These are phyloP conservation scores for Nemania sp. DNA, from an alignment of 2,329 filamentous ascomycete species.

Conservation along the genomic window DNA sequence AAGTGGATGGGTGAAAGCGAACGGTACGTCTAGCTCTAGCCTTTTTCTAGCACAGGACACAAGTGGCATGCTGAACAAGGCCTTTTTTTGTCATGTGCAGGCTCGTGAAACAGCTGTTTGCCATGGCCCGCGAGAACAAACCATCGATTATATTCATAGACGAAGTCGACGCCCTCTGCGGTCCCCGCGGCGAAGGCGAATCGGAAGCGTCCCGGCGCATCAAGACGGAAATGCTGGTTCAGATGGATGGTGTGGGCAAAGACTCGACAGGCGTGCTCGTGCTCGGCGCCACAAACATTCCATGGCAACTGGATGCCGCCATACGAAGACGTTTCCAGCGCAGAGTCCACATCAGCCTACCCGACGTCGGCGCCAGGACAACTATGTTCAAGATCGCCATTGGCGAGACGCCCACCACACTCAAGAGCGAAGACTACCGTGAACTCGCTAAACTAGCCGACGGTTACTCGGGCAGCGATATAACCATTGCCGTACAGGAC, in stretches of 20 bases:
- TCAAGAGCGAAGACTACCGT: conserved; percentile 77
- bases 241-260: conserved; percentile 98
- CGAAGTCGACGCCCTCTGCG: conserved; percentile 95
- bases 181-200: conserved; percentile 89
- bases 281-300: conserved; percentile 95
- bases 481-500: conserved; percentile 91
- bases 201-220: conserved; percentile 96
- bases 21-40: conserved; percentile 60
- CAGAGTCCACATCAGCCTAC: conserved; percentile 91
- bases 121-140: conserved; percentile 97
- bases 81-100: no score
- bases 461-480: conserved; percentile 95
- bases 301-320: conserved; percentile 95
- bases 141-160: conserved; percentile 99
- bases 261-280: conserved; percentile 94
- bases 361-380: conserved; percentile 82
- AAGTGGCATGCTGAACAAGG: no score
- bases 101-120: conserved; percentile 94
- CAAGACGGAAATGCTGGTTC: conserved; percentile 96
- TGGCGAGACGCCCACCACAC: conserved; percentile 86
- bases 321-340: conserved; percentile 96
- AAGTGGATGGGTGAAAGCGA: conserved; percentile 99
- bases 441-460: conserved; percentile 81
- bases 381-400: conserved; percentile 95
- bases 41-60: no score